These are phyloP conservation scores for Trichoderma koningiopsis DNA, from an alignment of 2,329 filamentous ascomycete genomes.

Conservation along the genomic window DNA sequence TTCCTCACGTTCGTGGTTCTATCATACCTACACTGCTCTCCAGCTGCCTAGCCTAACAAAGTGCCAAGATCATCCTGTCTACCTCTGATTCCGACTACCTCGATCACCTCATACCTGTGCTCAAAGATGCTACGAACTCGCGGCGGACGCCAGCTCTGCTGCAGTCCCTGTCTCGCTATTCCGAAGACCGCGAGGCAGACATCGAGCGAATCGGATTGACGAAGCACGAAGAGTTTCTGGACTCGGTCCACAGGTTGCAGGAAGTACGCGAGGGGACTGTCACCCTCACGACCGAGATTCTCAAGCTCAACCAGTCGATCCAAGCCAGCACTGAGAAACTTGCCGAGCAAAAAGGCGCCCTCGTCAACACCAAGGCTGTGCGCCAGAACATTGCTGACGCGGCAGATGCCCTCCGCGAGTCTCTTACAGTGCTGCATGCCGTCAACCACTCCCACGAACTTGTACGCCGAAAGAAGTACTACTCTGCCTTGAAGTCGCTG, in stretches of 20 bases:
- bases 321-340: constrained; percentile 93
- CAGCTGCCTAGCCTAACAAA: constrained; percentile 25
- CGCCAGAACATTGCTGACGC: constrained; percentile 96
- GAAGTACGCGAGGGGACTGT: constrained; percentile 89
- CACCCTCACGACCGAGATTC: constrained; percentile 82
- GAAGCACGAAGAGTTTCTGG: constrained; percentile 95
- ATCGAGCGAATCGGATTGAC: constrained; percentile 94
- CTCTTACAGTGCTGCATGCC: constrained; percentile 85
- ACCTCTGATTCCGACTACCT: constrained; percentile 92
- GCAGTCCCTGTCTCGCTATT: constrained; percentile 71
- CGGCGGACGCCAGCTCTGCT: constrained; percentile 73
- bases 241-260: constrained; percentile 91
- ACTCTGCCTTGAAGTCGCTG: constrained; percentile 87
- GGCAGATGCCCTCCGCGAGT: constrained; percentile 83
- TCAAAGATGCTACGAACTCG: constrained; percentile 83
- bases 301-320: constrained; percentile 91
- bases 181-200: constrained; percentile 82
- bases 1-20: constrained; percentile 45
- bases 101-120: constrained; percentile 89
- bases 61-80: constrained; percentile 84
- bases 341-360: constrained; percentile 87
- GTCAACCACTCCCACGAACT: constrained; percentile 95
- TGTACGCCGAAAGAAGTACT: constrained; percentile 90
- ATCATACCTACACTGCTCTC: constrained; percentile 26
- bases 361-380: constrained; percentile 89